phyloP scores from a whole-genome alignment of 371 early-diverging fungal species.

The Basidiobolus meristosporus region DNA sequence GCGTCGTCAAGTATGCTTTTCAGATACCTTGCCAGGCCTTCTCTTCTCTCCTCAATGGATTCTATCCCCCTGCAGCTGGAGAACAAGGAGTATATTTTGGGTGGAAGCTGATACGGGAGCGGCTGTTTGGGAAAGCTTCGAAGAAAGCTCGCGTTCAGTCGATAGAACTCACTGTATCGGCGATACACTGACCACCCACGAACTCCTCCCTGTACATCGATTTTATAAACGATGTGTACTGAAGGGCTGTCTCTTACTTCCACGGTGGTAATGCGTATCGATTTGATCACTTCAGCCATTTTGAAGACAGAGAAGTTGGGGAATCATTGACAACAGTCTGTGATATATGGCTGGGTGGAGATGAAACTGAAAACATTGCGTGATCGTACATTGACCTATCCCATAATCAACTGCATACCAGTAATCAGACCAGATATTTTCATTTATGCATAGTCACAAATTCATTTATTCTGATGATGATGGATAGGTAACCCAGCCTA shows the following conservation, averaged over 20 bases:
- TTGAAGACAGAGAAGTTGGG: background rate
- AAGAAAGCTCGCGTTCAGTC: conserved; percentile 28
- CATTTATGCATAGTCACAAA: no score
- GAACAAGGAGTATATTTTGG: conserved; percentile 39
- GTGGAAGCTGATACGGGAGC: conserved; percentile 36
- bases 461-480: no score
- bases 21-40: conserved; percentile 59
- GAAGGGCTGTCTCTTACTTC: conserved; percentile 40
- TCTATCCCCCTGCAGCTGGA: conserved; percentile 36
- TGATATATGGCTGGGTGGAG: no score
- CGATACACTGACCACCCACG: conserved; percentile 77
- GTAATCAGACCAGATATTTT: no score
- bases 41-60: conserved; percentile 56
- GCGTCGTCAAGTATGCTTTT: conserved; percentile 43
- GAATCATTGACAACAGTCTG: background rate
- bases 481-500: no score
- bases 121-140: conserved; percentile 33
- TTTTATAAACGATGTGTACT: conserved; percentile 45
- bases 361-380: no score
- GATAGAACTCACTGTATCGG: conserved; percentile 69
- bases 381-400: no score
- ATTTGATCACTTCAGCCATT: background rate
- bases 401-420: no score
- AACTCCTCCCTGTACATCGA: conserved; percentile 62
- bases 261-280: conserved; percentile 5